Conservation (phyloP, 129 eudicot species). For the Dittrichia graveolens region DNA sequence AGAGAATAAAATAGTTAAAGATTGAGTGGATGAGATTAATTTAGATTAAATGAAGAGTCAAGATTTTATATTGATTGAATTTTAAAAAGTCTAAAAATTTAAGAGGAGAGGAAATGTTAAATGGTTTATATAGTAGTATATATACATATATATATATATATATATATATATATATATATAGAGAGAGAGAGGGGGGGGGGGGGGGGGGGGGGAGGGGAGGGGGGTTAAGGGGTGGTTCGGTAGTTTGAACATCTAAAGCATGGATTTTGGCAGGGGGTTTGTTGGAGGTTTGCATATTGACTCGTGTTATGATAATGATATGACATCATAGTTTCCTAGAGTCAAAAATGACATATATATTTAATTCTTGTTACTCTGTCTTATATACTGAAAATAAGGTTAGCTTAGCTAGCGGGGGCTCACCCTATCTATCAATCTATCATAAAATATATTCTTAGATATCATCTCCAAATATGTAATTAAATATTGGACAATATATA, state of each 20-base stretch:
- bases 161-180: too few relatives aligned
- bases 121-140: too few relatives aligned
- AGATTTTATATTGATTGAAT: too few relatives aligned
- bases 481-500: background rate
- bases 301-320: slow-evolving; percentile 25
- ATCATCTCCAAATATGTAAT: background rate
- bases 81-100: too few relatives aligned
- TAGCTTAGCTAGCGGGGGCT: slow-evolving; percentile 28
- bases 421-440: too few relatives aligned
- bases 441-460: background rate
- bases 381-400: slow-evolving; percentile 31
- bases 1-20: too few relatives aligned
- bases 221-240: too few relatives aligned
- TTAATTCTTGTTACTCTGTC: slow-evolving; percentile 24
- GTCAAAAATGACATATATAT: slow-evolving; percentile 7
- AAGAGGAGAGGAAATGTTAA: too few relatives aligned
- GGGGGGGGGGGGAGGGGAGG: background rate
- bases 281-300: slow-evolving; percentile 36
- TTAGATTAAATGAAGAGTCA: too few relatives aligned
- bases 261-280: slow-evolving; percentile 12
- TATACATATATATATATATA: too few relatives aligned
- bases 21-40: too few relatives aligned
- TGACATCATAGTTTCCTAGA: slow-evolving; percentile 20
- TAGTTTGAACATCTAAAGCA: slow-evolving; percentile 20
- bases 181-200: too few relatives aligned